Percentiles rank a stretch among this genome's conserved stretches.
These are phyloP conservation scores for Cladophialophora exuberans DNA, from an alignment of 2,329 filamentous ascomycete species.

Conservation along the genomic window DNA sequence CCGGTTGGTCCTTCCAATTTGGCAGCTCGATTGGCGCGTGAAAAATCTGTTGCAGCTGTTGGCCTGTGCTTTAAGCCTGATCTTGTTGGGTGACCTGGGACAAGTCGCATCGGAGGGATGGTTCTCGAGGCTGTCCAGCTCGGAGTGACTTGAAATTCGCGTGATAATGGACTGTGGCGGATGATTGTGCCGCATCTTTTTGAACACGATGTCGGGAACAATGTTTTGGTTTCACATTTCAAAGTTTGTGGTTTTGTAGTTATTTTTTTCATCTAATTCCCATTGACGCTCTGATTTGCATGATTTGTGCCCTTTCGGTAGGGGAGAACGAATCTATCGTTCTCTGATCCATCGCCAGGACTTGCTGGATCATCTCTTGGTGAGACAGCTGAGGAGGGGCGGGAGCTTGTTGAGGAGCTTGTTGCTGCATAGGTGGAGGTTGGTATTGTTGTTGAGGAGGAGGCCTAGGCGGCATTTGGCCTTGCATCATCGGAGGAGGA, in stretches of 20 bases:
- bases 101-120: no score
- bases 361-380: slow-evolving; percentile 76
- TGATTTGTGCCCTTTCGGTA: slow-evolving; percentile 75
- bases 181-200: no score
- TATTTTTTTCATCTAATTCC: slow-evolving; percentile 28
- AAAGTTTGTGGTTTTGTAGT: neutral
- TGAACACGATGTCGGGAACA: no score
- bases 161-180: no score
- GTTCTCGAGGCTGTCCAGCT: no score
- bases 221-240: no score
- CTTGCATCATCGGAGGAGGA: slow-evolving; percentile 30
- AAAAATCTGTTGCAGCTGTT: no score
- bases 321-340: slow-evolving; percentile 79
- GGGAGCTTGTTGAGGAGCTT: slow-evolving; percentile 43
- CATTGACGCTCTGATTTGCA: slow-evolving; percentile 72
- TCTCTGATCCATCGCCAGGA: slow-evolving; percentile 77
- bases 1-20: no score
- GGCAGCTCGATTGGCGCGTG: no score
- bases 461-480: slow-evolving; percentile 34
- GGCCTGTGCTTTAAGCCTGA: no score
- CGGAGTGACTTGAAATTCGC: no score
- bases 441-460: slow-evolving; percentile 40
- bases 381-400: slow-evolving; percentile 54
- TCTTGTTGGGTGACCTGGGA: no score
- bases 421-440: slow-evolving; percentile 34